These are phyloP conservation scores for Pneumocystis wakefieldiae DNA, from an alignment of 1,139 yeast genomes.

Conservation along the genomic window DNA sequence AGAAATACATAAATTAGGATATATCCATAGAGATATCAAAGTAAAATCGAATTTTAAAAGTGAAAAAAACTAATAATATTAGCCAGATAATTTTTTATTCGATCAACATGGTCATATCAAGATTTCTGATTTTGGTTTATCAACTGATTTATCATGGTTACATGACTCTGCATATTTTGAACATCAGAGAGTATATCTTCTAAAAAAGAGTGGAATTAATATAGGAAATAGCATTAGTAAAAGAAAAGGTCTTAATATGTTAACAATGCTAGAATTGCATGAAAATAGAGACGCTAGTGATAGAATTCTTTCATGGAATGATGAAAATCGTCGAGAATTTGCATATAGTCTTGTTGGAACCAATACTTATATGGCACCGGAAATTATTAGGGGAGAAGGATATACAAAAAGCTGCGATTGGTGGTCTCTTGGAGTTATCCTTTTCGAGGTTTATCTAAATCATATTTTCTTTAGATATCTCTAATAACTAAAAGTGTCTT, in stretches of 20 bases:
- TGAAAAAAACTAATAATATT: conserved; percentile 26
- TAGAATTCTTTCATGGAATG: conserved; percentile 7
- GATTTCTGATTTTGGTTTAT: conserved; percentile 66
- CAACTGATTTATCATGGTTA: conserved; percentile 8
- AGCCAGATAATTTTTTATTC: conserved; percentile 53
- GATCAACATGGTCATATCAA: conserved; percentile 73
- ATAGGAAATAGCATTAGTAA: conserved; percentile 8
- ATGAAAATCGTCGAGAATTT: conserved; percentile 5
- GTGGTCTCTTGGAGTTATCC: conserved; percentile 95
- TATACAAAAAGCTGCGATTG: conserved; percentile 83
- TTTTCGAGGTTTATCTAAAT: conserved; percentile 41
- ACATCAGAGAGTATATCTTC: conserved; percentile 7
- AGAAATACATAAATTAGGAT: conserved; percentile 67
- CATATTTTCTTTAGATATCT: background rate
- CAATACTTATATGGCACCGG: conserved; percentile 93
- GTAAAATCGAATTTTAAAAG: background rate
- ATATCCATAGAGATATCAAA: conserved; percentile 71
- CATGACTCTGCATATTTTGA: conserved; percentile 1
- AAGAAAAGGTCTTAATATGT: conserved; percentile 3
- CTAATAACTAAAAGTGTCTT: conserved; percentile 29
- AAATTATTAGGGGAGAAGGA: conserved; percentile 68
- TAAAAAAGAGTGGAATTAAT: conserved; percentile 9
- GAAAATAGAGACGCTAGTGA: background rate
- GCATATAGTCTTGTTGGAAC: conserved; percentile 72
- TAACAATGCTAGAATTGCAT: background rate